Evolutionary conservation across 2,329 filamentous ascomycete genomes (phyloP).

Genomic region (Pseudogymnoascus pannorum): DNA sequence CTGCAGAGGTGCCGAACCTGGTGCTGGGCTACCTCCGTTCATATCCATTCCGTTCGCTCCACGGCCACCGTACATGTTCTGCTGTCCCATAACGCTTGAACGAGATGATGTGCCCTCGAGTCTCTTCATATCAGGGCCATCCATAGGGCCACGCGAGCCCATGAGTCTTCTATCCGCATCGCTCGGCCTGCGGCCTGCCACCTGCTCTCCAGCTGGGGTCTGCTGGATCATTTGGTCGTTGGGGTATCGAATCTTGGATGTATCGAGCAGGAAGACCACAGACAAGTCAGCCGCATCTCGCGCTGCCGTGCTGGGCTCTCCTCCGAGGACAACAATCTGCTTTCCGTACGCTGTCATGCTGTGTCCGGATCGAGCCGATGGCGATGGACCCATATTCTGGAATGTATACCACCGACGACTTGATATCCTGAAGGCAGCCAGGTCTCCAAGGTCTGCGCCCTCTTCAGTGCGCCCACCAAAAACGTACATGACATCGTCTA

Average conservation of each 20-base stretch:
- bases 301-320: constrained; percentile 84
- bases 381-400: constrained; percentile 97
- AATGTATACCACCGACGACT: constrained; percentile 97
- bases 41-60: constrained; percentile 33
- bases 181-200: constrained; percentile 33
- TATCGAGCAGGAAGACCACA: constrained; percentile 87
- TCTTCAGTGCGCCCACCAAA: constrained; percentile 95
- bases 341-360: constrained; percentile 96
- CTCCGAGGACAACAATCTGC: constrained; percentile 83
- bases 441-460: constrained; percentile 82
- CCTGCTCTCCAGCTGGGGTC: constrained; percentile 34
- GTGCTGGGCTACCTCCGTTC: constrained; percentile 26
- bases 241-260: constrained; percentile 91
- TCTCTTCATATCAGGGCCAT: constrained; percentile 38
- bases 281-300: constrained; percentile 77
- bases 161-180: constrained; percentile 34
- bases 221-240: constrained; percentile 51
- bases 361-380: constrained; percentile 87
- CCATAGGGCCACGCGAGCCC: constrained; percentile 24
- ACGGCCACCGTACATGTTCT: constrained; percentile 27
- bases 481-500: constrained; percentile 98
- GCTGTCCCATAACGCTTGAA: constrained; percentile 37
- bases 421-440: constrained; percentile 76
- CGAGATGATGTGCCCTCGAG: constrained; percentile 32
- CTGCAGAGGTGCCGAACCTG: constrained; percentile 22